Base-by-base conservation (phyloP, 2,329 filamentous ascomycete species). In the Stemphylium lycopersici region DNA sequence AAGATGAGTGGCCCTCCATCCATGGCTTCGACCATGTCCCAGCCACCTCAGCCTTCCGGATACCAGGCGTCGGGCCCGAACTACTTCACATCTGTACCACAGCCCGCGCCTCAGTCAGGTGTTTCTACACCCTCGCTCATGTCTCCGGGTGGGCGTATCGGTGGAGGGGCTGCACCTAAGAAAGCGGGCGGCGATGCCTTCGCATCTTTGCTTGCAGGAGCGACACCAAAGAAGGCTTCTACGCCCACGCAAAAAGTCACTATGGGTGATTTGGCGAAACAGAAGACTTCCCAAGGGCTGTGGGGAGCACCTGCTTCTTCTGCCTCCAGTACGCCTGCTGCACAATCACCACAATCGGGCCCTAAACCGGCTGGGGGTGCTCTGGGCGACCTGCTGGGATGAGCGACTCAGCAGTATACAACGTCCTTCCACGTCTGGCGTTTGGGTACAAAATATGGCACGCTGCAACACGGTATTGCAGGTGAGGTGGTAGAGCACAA, bases 251-350 rank as follows among this genome's bases (percentile, higher is more conserved):
- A 82, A 48, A 83, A 87, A 54, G 88, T 91, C 46, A 93, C 93
- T 50, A 84, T 99, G 78, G 93, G 92, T 26, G 93, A 96, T 74
- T 86, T 99, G 76, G 93, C 93, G n/a, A 97, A 97, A 81, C 92
- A 97, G 78, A 97, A 98, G 83, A 95, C 92, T 54, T 92, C 88
- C 66, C 92, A 93, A 13, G 92, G 93, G 6, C 91, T 99, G 60
- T 99, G 96, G 92, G 95, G 93, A 15, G 84, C 90, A 0, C 83
- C 89, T 13, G 86, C 42, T 56, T 79, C 62, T 59, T 72, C 42
- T 6, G 18, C 61, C 11, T 56, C 70, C 0, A 70, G 68, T 46
- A 74, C 71, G n/a, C 67, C 71, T 33, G 62, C 61, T 32, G 59
- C 61, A 11, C 70, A 70, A 48, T 52, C 58, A 39, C 58, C 62